Evolutionary conservation across 805 yeast species (phyloP).

Genomic region (Blastobotrys parvus): DNA sequence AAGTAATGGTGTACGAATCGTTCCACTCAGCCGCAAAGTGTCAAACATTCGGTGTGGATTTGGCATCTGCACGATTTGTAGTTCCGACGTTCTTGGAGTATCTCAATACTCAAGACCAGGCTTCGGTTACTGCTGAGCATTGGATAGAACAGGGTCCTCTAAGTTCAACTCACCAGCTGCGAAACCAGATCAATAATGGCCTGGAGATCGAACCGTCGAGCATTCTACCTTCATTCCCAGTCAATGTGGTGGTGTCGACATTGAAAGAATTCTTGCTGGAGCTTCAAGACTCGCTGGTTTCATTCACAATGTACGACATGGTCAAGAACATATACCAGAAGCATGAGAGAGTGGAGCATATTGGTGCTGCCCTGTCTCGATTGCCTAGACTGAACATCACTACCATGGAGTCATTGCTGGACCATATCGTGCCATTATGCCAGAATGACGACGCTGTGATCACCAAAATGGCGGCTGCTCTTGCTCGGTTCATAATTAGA

Average conservation of each 20-base stretch:
- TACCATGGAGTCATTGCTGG: conserved; percentile 1
- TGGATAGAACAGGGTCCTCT: conserved; percentile 46
- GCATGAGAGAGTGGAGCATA: conserved; percentile 3
- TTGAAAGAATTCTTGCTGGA: conserved; percentile 62
- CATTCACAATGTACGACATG: conserved; percentile 53
- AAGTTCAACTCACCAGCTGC: conserved; percentile 47
- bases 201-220: conserved; percentile 21
- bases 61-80: conserved; percentile 56
- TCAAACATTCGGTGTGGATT: conserved; percentile 75
- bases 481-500: conserved; percentile 22
- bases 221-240: conserved; percentile 36
- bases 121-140: conserved; percentile 41
- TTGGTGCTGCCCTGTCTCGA: conserved; percentile 1
- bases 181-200: conserved; percentile 35
- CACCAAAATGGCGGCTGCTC: conserved; percentile 11
- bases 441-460: neutral
- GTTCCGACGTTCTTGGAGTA: conserved; percentile 52
- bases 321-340: conserved; percentile 46
- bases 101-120: conserved; percentile 24
- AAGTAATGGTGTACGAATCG: conserved; percentile 60
- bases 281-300: conserved; percentile 64
- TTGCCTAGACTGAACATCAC: neutral
- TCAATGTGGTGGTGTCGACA: conserved; percentile 47
- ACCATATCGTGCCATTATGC: neutral
- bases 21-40: conserved; percentile 48